Base-by-base conservation (phyloP, 2,329 filamentous ascomycete genomes). In the Hymenoscyphus linearis region DNA sequence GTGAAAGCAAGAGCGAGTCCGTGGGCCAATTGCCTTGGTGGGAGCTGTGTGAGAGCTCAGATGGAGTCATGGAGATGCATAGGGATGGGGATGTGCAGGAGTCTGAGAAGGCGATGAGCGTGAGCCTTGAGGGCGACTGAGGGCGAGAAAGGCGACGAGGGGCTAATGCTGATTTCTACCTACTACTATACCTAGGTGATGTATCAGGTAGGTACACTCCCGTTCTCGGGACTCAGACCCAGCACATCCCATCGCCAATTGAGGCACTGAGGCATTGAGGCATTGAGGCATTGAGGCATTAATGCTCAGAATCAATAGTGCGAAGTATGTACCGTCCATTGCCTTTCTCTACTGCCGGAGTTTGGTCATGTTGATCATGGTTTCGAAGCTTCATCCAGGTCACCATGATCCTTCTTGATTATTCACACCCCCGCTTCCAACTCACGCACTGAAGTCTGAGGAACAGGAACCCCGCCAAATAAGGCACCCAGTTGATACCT, bases 391-490 rank as follows among this genome's bases (percentile, higher is more conserved):
- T 18, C 18, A 25, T 57, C 50, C 47, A 26, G 31, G 34, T 9
- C 9, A n/a, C 16, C 25, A n/a, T 57, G 36, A 44, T 50, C 36
- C 37, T 50, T n/a, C 13, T 50, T 12, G 37, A 57, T 57, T 57
- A 57, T 57, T 57, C 16, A 36, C 27, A 18, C 37, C 60, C 50
- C 60, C 52, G 47, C 56, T 52, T 27, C 26, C 18, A 13, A 34
- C 52, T 34, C 22, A 54, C 37, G 27, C 27, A 31, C 9, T 44
- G 16, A 18, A 22, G 37, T 31, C 2, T 31, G 40, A 18, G 4
- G 40, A n/a, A 47, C 9, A 18, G 22, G 6, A 18, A 47, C 40
- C 56, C 56, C 60, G 36, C 60, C 52, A 61, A 58, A 53, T 61
- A 14, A 61, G 59, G 59, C 59, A 60, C n/a, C 9, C 18, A 47